phyloP scores from a whole-genome alignment of 2,329 filamentous ascomycete genomes.

The Aspergillus sp. region DNA sequence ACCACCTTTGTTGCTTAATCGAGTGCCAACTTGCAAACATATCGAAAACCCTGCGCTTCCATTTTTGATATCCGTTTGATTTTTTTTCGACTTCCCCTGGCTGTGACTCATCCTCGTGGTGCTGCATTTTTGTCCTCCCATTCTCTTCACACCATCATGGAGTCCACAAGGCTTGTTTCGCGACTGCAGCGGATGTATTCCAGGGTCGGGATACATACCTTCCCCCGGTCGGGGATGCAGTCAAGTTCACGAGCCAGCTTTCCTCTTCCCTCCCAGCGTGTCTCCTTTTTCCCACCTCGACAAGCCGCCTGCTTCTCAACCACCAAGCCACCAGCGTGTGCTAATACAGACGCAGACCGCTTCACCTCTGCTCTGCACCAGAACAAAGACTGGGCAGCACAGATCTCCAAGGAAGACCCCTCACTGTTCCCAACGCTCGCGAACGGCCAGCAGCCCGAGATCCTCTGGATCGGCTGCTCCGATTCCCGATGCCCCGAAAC shows the following conservation, averaged over 20 bases:
- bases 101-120: not conserved
- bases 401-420: constrained; percentile 66
- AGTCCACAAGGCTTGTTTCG: constrained; percentile 24
- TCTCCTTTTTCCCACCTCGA: constrained; percentile 10
- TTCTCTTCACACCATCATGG: constrained; percentile 18
- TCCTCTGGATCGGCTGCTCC: constrained; percentile 82
- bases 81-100: not conserved
- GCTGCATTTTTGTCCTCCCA: not conserved
- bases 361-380: constrained; percentile 65
- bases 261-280: not conserved
- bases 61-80: not conserved
- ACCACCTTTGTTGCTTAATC: not conserved
- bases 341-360: constrained; percentile 49
- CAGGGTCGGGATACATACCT: not conserved
- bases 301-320: constrained; percentile 23
- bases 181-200: constrained; percentile 4
- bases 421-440: constrained; percentile 70
- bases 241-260: not conserved
- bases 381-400: constrained; percentile 71
- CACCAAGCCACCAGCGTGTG: constrained; percentile 21
- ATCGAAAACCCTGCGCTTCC: not conserved
- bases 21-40: not conserved
- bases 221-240: not conserved
- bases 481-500: constrained; percentile 85
- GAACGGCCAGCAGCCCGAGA: constrained; percentile 63